These are phyloP conservation scores for Tetrapisispora taiwanensis DNA, from an alignment of 805 yeast species.

Conservation along the genomic window DNA sequence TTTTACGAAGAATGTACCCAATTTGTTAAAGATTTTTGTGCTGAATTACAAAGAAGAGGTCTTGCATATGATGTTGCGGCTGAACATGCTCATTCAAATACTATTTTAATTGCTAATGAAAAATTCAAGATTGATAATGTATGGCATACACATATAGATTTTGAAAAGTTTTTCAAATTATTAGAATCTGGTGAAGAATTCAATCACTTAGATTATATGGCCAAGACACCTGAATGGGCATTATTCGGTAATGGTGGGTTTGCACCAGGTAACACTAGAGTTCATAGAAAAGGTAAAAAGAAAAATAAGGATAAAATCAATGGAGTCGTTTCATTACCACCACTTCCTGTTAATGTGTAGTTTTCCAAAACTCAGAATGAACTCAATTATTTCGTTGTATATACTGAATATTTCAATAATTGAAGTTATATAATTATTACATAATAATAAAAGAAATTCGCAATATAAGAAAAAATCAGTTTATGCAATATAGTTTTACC, in stretches of 20 bases:
- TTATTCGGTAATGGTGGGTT: constrained; percentile 88
- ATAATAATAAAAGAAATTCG: background rate
- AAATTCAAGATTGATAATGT: constrained; percentile 58
- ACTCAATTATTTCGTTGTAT: background rate
- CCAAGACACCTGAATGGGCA: constrained; percentile 86
- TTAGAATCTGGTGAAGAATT: constrained; percentile 55
- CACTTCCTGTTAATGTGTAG: background rate
- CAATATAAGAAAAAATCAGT: too few relatives aligned
- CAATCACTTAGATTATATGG: constrained; percentile 68
- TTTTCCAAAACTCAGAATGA: background rate
- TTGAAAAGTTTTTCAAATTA: constrained; percentile 61
- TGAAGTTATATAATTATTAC: background rate
- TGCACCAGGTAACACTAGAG: constrained; percentile 73
- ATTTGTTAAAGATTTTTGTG: constrained; percentile 56
- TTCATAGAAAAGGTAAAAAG: constrained; percentile 44
- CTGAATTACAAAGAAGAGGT: constrained; percentile 56
- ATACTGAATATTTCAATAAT: background rate
- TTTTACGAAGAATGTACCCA: constrained; percentile 80
- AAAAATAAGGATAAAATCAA: constrained; percentile 1
- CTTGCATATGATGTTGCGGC: constrained; percentile 77
- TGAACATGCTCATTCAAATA: constrained; percentile 92
- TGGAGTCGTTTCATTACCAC: constrained; percentile 1
- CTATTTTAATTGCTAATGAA: constrained; percentile 71
- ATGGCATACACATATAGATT: constrained; percentile 89
- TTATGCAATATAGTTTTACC: too few relatives aligned